phyloP scores from a whole-genome alignment of 164 flowering plant genomes.

The Aristolochia contorta region DNA sequence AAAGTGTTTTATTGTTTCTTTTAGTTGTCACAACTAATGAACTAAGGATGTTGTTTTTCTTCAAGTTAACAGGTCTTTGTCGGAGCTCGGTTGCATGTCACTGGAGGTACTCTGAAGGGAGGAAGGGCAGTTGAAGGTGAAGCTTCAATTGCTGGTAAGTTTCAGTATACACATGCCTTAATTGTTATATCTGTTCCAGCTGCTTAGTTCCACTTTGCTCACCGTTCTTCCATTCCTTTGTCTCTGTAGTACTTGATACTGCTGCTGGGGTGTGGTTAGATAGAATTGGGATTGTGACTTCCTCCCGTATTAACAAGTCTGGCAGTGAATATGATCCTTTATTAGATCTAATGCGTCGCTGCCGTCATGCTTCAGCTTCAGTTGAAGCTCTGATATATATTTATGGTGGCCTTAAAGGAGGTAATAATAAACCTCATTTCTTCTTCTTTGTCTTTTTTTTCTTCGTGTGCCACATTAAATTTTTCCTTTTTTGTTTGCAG shows the following conservation, averaged over 20 bases:
- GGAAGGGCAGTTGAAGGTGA: constrained; percentile 88
- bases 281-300: constrained; percentile 78
- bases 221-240: background rate
- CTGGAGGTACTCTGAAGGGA: constrained; percentile 83
- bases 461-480: background rate
- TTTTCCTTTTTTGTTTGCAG: constrained; percentile 33
- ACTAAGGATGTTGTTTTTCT: constrained; percentile 3
- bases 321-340: constrained; percentile 52
- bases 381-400: constrained; percentile 74
- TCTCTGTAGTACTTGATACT: constrained; percentile 74
- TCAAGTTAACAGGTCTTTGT: constrained; percentile 69
- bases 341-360: constrained; percentile 84
- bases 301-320: constrained; percentile 54
- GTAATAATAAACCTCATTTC: constrained; percentile 25
- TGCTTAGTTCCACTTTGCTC: background rate
- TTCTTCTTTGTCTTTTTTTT: background rate
- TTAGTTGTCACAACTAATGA: no score
- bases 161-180: background rate
- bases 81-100: constrained; percentile 92
- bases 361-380: constrained; percentile 98
- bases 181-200: constrained; percentile 1
- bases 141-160: constrained; percentile 76
- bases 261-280: constrained; percentile 99
- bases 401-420: constrained; percentile 95
- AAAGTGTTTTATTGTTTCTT: no score